Percentiles rank a stretch among this genome's conserved stretches.
Conservation (phyloP, 257 asterid species). For the Cordia subcordata region DNA sequence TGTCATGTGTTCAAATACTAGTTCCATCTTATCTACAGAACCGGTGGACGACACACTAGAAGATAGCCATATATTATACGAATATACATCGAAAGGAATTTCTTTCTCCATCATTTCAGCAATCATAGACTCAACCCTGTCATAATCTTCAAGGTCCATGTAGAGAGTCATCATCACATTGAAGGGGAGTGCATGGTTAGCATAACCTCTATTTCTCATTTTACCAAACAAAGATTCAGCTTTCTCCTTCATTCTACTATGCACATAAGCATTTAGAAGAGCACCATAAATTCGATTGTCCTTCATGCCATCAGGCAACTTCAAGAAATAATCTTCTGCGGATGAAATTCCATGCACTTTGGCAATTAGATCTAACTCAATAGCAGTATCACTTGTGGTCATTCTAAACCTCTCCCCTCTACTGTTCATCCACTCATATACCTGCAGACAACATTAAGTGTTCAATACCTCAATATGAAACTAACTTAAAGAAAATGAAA, state of each 20-base stretch:
- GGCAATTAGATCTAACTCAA: constrained; percentile 79
- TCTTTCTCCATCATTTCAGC: constrained; percentile 62
- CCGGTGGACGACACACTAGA: constrained; percentile 54
- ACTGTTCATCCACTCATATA: constrained; percentile 83
- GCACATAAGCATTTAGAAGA: constrained; percentile 74
- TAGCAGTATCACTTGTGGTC: constrained; percentile 81
- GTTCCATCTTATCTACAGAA: constrained; percentile 63
- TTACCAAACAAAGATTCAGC: constrained; percentile 69
- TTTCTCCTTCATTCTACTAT: constrained; percentile 54
- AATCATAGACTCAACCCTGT: constrained; percentile 48
- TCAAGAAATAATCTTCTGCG: constrained; percentile 71
- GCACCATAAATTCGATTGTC: constrained; percentile 81
- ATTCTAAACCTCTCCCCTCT: constrained; percentile 59
- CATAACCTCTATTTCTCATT: constrained; percentile 55
- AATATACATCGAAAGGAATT: constrained; percentile 49
- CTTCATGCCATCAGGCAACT: constrained; percentile 59
- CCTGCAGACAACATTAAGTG: constrained; percentile 36
- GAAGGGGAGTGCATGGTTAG: constrained; percentile 57
- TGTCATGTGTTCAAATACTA: constrained; percentile 58
- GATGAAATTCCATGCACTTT: constrained; percentile 72
- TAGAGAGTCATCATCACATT: constrained; percentile 94
- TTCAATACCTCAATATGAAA: too few species aligned
- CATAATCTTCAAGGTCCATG: constrained; percentile 52
- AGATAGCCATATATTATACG: constrained; percentile 85
- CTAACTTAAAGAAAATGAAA: too few species aligned